Conservation (phyloP, 2,329 filamentous ascomycete genomes). For the Paraconiothyrium brasiliense region DNA sequence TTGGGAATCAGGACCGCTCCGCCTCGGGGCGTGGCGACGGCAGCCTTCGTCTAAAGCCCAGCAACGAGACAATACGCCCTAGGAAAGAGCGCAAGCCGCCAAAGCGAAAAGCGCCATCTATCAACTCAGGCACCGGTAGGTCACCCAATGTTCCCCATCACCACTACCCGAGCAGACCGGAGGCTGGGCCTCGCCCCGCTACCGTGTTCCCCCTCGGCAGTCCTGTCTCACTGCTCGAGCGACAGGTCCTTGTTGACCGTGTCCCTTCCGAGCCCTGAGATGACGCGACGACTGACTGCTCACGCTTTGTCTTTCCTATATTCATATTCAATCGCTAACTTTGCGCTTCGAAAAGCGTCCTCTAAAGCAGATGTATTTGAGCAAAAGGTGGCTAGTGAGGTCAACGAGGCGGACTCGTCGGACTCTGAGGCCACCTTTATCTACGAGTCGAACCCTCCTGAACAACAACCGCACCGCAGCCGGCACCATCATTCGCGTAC, state of each 20-base stretch:
- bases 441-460: conserved; percentile 93
- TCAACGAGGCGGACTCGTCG: conserved; percentile 94
- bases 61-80: conserved; percentile 93
- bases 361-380: conserved; percentile 99
- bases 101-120: conserved; percentile 76
- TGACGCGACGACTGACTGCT: conserved; percentile 31
- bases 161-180: conserved; percentile 41
- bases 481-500: conserved; percentile 88
- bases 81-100: conserved; percentile 91
- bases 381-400: conserved; percentile 92
- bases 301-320: conserved; percentile 41
- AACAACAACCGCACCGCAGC: conserved; percentile 68
- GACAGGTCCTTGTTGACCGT: conserved; percentile 38
- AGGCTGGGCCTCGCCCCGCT: conserved; percentile 34
- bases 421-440: conserved; percentile 99
- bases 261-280: conserved; percentile 40
- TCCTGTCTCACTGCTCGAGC: conserved; percentile 40
- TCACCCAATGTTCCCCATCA: conserved; percentile 47
- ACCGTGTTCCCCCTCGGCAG: conserved; percentile 43
- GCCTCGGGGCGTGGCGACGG: conserved; percentile 71
- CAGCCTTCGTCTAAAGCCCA: conserved; percentile 85
- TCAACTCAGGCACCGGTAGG: conserved; percentile 79
- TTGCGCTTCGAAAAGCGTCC: conserved; percentile 67
- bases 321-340: conserved; percentile 50
- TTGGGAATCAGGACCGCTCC: conserved; percentile 66